A percentile compares a stretch with the other conserved stretches of the same genome.
These are phyloP conservation scores for Lactifluus rugatus DNA, from an alignment of 768 basidiomycete species.

Conservation along the genomic window DNA sequence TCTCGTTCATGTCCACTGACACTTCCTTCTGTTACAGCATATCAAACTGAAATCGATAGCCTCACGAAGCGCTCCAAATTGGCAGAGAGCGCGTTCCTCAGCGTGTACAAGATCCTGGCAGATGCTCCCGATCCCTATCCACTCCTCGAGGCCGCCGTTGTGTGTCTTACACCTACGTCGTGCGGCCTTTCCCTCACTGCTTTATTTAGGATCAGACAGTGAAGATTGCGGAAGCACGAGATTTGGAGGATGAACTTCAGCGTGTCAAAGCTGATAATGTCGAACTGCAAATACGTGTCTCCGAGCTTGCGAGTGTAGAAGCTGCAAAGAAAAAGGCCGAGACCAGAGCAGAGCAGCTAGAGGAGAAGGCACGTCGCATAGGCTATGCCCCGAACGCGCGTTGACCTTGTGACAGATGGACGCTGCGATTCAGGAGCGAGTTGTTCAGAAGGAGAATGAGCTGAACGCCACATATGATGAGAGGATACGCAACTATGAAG, in stretches of 20 bases:
- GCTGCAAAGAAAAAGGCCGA: slow-evolving; percentile 70
- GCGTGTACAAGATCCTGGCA: slow-evolving; percentile 90
- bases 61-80: slow-evolving; percentile 87
- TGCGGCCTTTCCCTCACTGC: not conserved
- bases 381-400: not conserved
- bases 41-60: slow-evolving; percentile 93
- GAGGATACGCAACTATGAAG: slow-evolving; percentile 90
- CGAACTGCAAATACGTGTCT: slow-evolving; percentile 61
- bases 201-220: slow-evolving; percentile 78
- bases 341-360: slow-evolving; percentile 61
- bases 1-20: not conserved
- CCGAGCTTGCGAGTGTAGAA: slow-evolving; percentile 56
- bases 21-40: slow-evolving; percentile 41
- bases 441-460: slow-evolving; percentile 91
- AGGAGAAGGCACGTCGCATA: slow-evolving; percentile 54
- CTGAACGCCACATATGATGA: slow-evolving; percentile 96
- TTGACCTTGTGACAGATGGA: slow-evolving; percentile 68
- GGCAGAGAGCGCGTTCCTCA: slow-evolving; percentile 94
- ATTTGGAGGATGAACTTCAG: slow-evolving; percentile 65
- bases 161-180: slow-evolving; percentile 27
- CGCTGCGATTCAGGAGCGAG: slow-evolving; percentile 79
- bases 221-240: slow-evolving; percentile 70
- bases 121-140: slow-evolving; percentile 98
- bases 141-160: slow-evolving; percentile 87
- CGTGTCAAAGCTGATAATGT: slow-evolving; percentile 74